These are phyloP conservation scores for Pleurotus platypus DNA, from an alignment of 768 basidiomycete genomes.

Conservation along the genomic window DNA sequence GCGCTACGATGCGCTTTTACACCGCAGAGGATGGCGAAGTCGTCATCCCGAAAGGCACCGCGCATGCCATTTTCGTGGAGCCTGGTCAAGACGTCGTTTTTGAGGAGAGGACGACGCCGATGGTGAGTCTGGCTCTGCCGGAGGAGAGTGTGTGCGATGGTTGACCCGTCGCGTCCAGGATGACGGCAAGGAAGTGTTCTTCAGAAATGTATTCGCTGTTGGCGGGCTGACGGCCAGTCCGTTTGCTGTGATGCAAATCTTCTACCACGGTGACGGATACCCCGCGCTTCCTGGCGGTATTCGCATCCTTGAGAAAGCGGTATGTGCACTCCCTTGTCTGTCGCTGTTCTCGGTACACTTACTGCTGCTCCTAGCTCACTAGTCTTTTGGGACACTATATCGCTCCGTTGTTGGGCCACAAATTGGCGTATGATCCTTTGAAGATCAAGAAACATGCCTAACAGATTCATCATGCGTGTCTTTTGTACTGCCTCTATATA, in stretches of 20 bases:
- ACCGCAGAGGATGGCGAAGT: constrained; percentile 1
- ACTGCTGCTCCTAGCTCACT: neutral
- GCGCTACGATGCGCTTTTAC: neutral
- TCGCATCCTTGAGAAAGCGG: constrained; percentile 2
- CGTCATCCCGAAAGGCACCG: constrained; percentile 4
- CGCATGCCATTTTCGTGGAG: neutral
- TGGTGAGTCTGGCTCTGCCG: neutral
- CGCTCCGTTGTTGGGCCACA: constrained; percentile 3
- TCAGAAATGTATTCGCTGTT: neutral
- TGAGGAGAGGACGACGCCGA: constrained; percentile 3
- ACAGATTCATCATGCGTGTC: too few relatives aligned
- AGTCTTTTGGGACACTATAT: neutral
- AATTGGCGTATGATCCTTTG: neutral
- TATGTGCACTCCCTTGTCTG: neutral
- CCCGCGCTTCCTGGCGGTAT: constrained; percentile 1
- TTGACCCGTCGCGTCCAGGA: neutral
- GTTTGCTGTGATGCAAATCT: constrained; percentile 7
- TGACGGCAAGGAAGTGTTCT: constrained; percentile 5
- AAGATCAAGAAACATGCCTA: constrained; percentile 1
- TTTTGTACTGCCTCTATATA: too few relatives aligned
- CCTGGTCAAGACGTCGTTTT: neutral
- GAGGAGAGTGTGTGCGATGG: neutral
- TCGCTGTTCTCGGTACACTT: neutral
- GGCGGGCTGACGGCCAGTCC: neutral
- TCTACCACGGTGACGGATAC: constrained; percentile 1